phyloP scores from a whole-genome alignment of 441 rosid species.

The Croton laevigatus region DNA sequence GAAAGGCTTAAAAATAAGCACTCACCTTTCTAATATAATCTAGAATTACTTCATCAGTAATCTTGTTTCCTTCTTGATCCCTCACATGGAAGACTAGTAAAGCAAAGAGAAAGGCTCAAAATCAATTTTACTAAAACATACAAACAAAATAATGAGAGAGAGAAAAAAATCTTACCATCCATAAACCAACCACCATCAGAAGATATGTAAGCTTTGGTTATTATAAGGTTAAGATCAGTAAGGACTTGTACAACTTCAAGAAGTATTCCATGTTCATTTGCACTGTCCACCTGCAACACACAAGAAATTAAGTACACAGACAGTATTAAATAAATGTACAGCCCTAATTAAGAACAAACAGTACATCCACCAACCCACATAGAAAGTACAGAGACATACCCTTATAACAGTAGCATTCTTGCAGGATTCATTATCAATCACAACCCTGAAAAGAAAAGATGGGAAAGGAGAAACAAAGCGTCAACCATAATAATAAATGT shows the following conservation, averaged over 20 bases:
- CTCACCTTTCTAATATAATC: conserved; percentile 76
- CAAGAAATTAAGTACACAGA: conserved; percentile 14
- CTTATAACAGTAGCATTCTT: conserved; percentile 77
- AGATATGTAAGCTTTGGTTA: conserved; percentile 81
- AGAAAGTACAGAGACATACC: conserved; percentile 30
- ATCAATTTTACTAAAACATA: conserved; percentile 17
- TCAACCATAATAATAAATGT: neutral
- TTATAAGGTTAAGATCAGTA: conserved; percentile 81
- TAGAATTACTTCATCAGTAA: conserved; percentile 62
- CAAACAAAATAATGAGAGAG: neutral
- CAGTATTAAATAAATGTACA: conserved; percentile 13
- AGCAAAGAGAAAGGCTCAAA: conserved; percentile 7
- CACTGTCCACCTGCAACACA: conserved; percentile 72
- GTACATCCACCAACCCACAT: conserved; percentile 6
- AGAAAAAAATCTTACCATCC: conserved; percentile 58
- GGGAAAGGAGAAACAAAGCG: neutral
- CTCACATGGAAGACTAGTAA: conserved; percentile 72
- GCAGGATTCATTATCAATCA: conserved; percentile 82
- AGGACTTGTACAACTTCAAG: conserved; percentile 93
- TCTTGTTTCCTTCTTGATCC: conserved; percentile 81
- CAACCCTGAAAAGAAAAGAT: conserved; percentile 46
- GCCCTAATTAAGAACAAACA: conserved; percentile 4
- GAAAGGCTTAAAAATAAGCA: conserved; percentile 6
- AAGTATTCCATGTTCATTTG: conserved; percentile 84
- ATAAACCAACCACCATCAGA: conserved; percentile 98